phyloP scores from a whole-genome alignment of 2,329 filamentous ascomycete genomes.

The Chrysosphaeria jannelii region DNA sequence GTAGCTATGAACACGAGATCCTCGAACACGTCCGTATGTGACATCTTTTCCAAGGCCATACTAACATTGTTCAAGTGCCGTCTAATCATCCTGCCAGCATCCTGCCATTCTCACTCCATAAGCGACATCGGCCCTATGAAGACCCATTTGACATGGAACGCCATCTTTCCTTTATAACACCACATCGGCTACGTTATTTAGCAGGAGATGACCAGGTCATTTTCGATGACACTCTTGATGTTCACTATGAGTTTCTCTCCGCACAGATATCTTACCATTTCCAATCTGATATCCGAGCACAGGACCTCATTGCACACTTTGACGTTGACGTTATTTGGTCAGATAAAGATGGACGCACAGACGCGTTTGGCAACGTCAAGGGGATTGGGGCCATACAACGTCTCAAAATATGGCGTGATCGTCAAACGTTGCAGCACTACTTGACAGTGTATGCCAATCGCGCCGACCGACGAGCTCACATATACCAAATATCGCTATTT shows the following conservation, averaged over 20 bases:
- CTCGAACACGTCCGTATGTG: slow-evolving; percentile 12
- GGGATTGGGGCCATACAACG: slow-evolving; percentile 20
- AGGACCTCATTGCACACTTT: slow-evolving; percentile 18
- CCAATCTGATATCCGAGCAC: slow-evolving; percentile 17
- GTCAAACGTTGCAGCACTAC: slow-evolving; percentile 16
- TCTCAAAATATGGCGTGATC: slow-evolving; percentile 20
- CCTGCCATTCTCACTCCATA: slow-evolving; percentile 18
- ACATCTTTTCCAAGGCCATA: no score
- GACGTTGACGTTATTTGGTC: slow-evolving; percentile 22
- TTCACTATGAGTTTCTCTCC: slow-evolving; percentile 20
- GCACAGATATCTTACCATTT: slow-evolving; percentile 17
- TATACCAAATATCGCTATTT: slow-evolving; percentile 17
- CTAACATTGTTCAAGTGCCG: slow-evolving; percentile 10
- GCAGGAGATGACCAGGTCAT: slow-evolving; percentile 15
- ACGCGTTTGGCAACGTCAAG: slow-evolving; percentile 17
- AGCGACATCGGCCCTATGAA: slow-evolving; percentile 18
- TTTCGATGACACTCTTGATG: slow-evolving; percentile 16
- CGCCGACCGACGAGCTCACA: slow-evolving; percentile 16
- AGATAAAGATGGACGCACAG: slow-evolving; percentile 17
- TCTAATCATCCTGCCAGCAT: slow-evolving; percentile 14
- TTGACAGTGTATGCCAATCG: slow-evolving; percentile 14
- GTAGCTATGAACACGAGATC: slow-evolving; percentile 19
- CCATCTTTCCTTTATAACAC: slow-evolving; percentile 16
- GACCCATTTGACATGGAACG: slow-evolving; percentile 19
- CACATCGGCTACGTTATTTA: slow-evolving; percentile 17